Evolutionary conservation across 176 grass and related monocot genomes (phyloP).

Genomic region (Lolium perenne): DNA sequence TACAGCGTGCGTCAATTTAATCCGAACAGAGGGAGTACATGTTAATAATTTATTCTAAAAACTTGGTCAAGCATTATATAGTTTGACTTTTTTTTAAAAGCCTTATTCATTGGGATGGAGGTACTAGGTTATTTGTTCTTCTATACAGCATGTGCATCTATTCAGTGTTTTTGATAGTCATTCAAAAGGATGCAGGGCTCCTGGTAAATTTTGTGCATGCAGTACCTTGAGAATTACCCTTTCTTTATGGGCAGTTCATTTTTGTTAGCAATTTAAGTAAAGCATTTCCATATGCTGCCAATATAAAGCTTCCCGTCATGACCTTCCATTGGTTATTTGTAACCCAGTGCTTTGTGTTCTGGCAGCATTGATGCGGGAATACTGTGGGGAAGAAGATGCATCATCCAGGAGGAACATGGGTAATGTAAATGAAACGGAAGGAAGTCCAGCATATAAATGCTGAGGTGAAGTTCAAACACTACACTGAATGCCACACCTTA

Average conservation of each 20-base stretch:
- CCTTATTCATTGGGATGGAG: no score
- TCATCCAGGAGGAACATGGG: slow-evolving; percentile 16
- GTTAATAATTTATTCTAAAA: no score
- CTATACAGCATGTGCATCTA: neutral
- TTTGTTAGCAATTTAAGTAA: slow-evolving; percentile 24
- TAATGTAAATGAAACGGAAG: slow-evolving; percentile 18
- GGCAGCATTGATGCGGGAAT: slow-evolving; percentile 36
- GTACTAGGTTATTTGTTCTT: slow-evolving; percentile 12
- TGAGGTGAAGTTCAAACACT: neutral
- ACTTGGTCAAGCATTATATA: no score
- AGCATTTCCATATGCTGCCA: slow-evolving; percentile 32
- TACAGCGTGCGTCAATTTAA: no score
- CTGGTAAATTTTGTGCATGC: neutral
- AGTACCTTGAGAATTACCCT: neutral
- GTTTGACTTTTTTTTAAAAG: no score
- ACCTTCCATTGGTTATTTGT: slow-evolving; percentile 19
- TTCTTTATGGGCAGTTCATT: neutral
- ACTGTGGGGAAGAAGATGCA: slow-evolving; percentile 11
- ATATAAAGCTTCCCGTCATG: slow-evolving; percentile 16
- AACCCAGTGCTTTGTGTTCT: slow-evolving; percentile 41
- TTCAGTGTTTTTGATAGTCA: slow-evolving; percentile 4
- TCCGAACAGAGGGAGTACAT: no score
- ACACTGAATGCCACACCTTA: neutral
- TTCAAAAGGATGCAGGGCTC: neutral
- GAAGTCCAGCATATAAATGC: slow-evolving; percentile 12